These are phyloP conservation scores for Termitomyces sp. DNA, from an alignment of 768 basidiomycete genomes.

Conservation along the genomic window DNA sequence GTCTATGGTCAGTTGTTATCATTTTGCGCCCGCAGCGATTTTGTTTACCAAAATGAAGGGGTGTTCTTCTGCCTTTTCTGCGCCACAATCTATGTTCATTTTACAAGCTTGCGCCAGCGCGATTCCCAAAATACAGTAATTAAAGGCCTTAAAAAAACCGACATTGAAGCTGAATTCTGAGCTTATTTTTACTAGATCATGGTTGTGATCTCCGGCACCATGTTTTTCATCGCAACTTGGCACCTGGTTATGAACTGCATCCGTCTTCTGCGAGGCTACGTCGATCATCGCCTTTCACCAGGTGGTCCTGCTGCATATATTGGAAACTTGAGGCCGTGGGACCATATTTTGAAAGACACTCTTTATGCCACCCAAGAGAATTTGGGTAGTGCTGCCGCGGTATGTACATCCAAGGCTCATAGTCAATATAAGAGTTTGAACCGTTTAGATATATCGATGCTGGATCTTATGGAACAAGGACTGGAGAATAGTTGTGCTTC, in stretches of 20 bases:
- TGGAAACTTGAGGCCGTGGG: slow-evolving; percentile 5
- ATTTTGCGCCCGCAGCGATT: not conserved
- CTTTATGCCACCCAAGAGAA: slow-evolving; percentile 10
- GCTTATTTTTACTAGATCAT: not conserved
- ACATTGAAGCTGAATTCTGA: not conserved
- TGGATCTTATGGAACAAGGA: slow-evolving; percentile 7
- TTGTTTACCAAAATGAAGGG: not conserved
- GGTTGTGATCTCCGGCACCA: slow-evolving; percentile 1
- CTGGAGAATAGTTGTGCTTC: slow-evolving; percentile 2
- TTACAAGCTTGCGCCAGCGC: not conserved
- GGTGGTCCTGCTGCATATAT: slow-evolving; percentile 8
- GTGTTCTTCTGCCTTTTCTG: not conserved
- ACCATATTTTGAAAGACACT: slow-evolving; percentile 10
- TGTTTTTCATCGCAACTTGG: slow-evolving; percentile 9
- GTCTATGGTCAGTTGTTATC: not conserved
- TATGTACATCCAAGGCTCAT: not conserved
- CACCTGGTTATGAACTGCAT: slow-evolving; percentile 8
- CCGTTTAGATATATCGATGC: slow-evolving; percentile 4
- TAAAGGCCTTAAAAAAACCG: too few species aligned
- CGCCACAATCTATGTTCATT: not conserved
- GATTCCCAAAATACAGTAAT: not conserved
- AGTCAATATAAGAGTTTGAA: not conserved
- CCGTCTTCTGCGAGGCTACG: slow-evolving; percentile 4
- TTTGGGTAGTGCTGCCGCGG: slow-evolving; percentile 7
- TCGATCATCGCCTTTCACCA: slow-evolving; percentile 3